Evolutionary conservation across 2,329 filamentous ascomycete species (phyloP), one percentile per base, ranked within the genome.

Genomic region (Lithohypha guttulata): DNA sequence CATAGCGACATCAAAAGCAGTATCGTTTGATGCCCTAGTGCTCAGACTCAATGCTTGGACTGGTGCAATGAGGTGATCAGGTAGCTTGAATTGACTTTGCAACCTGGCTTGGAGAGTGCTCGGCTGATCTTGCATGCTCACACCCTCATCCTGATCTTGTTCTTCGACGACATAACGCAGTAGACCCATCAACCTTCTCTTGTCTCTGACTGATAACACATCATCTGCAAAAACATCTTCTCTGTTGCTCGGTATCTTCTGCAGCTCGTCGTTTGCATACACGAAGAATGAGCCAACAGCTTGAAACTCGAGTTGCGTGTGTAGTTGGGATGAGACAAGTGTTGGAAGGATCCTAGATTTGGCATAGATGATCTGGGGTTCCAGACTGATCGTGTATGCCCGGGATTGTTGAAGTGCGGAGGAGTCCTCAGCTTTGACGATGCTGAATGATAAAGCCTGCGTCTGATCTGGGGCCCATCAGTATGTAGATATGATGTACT

Each of bases 201-300:
- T 96, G 4, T 84, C 77, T 48, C 81, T 81, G 49, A 81, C 71
- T 31, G 84, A 76, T 41, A 96, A 82, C 17, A 70, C 69, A 23
- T 75, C 74, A 56, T 85, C 81, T 33, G 79, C 75, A 59, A 95
- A 95, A 30, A 96, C 77, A 62, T 95, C 89, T 63, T 98, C 89
- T 49, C 89, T 77, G 19, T 83, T 87, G 47, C 83, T 87, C 1
- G 91, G 89, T 35, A 96, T 82, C 42, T 81, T 81, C 36, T 71
- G 66, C 23, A 94, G 64, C 6, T 51, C 52, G 18, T 49, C 51
- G 9, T 49, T 35, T 26, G 51, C 51, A 55, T 79, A 79, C 40
- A 95, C 76, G 72, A 82, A 95, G 75, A 89, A 96, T 41, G 83
- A 89, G 18, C 89, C 89, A 18, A 96, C 84, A 19, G 89, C 85